A percentile compares a stretch with the other conserved stretches of the same genome.
phyloP scores from a whole-genome alignment of 306 rosid genomes.

The Carpinus viminea region DNA sequence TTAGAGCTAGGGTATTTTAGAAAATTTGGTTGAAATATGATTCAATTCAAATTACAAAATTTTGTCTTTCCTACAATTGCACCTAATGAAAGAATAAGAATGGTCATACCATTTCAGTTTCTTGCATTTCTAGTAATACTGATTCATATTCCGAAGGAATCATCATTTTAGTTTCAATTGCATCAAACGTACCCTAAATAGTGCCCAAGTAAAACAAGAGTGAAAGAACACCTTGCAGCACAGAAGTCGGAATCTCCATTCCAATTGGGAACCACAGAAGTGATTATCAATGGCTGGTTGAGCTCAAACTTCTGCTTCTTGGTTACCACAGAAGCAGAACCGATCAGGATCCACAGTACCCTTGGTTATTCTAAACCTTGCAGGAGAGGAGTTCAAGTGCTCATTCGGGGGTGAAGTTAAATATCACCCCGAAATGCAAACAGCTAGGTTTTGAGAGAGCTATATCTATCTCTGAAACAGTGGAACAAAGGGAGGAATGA shows the following conservation, averaged over 20 bases:
- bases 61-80: too few species aligned
- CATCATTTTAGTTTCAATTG: too few species aligned
- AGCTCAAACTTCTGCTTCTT: neutral
- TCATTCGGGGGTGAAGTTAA: neutral
- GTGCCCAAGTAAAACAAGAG: conserved; percentile 10
- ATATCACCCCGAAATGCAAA: neutral
- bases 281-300: neutral
- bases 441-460: neutral
- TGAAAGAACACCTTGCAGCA: neutral
- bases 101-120: too few species aligned
- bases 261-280: neutral
- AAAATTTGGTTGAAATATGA: too few species aligned
- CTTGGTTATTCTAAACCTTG: neutral
- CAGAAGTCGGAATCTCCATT: neutral
- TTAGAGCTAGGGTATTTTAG: too few species aligned
- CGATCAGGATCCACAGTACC: neutral
- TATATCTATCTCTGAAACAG: too few species aligned
- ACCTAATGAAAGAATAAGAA: too few species aligned
- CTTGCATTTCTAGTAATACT: too few species aligned
- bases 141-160: too few species aligned
- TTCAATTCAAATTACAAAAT: too few species aligned
- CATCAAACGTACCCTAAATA: conserved; percentile 1
- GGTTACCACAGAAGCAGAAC: neutral
- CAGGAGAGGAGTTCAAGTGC: neutral
- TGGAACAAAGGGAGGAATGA: too few species aligned